Percentiles rank a stretch among this genome's conserved stretches.
These are phyloP conservation scores for Sclerotinia spermophila DNA, from an alignment of 2,329 filamentous ascomycete species.

Conservation along the genomic window DNA sequence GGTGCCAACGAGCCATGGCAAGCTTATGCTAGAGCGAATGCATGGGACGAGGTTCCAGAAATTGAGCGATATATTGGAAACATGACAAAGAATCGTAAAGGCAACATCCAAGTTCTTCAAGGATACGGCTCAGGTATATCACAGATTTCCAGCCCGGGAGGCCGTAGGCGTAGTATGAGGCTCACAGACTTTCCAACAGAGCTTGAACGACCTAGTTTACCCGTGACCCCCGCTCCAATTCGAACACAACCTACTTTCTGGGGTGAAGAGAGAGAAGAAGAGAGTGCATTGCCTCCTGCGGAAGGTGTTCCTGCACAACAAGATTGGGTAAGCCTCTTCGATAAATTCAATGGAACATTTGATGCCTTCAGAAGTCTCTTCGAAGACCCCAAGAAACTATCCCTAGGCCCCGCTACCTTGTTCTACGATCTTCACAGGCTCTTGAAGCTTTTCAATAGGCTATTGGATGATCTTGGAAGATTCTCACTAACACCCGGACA, in stretches of 20 bases:
- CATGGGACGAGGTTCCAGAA: constrained; percentile 87
- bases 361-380: constrained; percentile 16
- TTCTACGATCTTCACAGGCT: constrained; percentile 15
- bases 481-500: constrained; percentile 39
- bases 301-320: constrained; percentile 81
- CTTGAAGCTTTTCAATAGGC: constrained; percentile 11
- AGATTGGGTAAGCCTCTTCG: constrained; percentile 83
- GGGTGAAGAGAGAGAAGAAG: constrained; percentile 50
- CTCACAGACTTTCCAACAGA: constrained; percentile 86
- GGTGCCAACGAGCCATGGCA: constrained; percentile 62
- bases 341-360: constrained; percentile 26
- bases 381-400: constrained; percentile 5
- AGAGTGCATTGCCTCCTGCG: constrained; percentile 65
- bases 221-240: constrained; percentile 84
- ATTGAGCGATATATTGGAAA: constrained; percentile 84
- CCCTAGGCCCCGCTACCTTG: neutral
- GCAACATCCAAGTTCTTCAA: constrained; percentile 37
- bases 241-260: constrained; percentile 61
- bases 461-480: constrained; percentile 11
- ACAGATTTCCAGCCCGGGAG: constrained; percentile 32
- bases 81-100: constrained; percentile 61
- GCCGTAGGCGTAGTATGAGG: constrained; percentile 51
- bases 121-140: constrained; percentile 35
- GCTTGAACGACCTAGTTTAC: constrained; percentile 78
- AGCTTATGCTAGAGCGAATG: constrained; percentile 72